These are phyloP conservation scores for Fistulinella prunicolor DNA, from an alignment of 768 basidiomycete species.

Conservation along the genomic window DNA sequence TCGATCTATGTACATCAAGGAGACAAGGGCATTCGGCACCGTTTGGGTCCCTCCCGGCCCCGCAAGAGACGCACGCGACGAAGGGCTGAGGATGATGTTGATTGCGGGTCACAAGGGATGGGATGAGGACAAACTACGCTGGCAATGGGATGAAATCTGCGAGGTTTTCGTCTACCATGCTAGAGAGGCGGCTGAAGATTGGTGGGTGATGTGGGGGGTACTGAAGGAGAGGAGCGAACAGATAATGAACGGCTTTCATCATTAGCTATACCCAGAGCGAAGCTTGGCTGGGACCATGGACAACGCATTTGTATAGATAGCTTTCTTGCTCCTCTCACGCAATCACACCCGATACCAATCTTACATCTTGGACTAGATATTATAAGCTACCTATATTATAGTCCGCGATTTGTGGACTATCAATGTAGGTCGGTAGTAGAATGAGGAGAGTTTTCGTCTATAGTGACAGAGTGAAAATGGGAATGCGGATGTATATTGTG, in stretches of 20 bases:
- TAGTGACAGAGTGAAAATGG: conserved; percentile 2
- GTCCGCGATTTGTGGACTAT: conserved; percentile 1
- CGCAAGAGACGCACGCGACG: conserved; percentile 46
- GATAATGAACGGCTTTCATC: conserved; percentile 4
- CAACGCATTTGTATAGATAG: conserved; percentile 9
- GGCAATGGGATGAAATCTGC: conserved; percentile 56
- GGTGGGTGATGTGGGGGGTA: conserved; percentile 62
- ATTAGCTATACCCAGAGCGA: conserved; percentile 3
- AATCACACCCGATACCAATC: too few species aligned
- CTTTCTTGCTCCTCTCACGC: not conserved
- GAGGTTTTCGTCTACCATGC: conserved; percentile 54
- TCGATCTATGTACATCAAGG: conserved; percentile 41
- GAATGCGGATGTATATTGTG: conserved; percentile 18
- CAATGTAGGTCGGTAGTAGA: not conserved
- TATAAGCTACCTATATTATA: not conserved
- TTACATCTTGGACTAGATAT: not conserved
- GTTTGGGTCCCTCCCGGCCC: conserved; percentile 45
- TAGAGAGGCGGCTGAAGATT: conserved; percentile 58
- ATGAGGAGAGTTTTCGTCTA: not conserved
- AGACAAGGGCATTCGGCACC: conserved; percentile 42
- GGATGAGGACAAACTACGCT: conserved; percentile 48
- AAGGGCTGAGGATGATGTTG: conserved; percentile 25
- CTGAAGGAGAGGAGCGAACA: conserved; percentile 40
- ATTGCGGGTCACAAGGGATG: conserved; percentile 35
- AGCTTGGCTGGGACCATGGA: conserved; percentile 1